Evolutionary conservation across 1,284 basidiomycete genomes (phyloP).

Genomic region (Apiotrichum laibachii): DNA sequence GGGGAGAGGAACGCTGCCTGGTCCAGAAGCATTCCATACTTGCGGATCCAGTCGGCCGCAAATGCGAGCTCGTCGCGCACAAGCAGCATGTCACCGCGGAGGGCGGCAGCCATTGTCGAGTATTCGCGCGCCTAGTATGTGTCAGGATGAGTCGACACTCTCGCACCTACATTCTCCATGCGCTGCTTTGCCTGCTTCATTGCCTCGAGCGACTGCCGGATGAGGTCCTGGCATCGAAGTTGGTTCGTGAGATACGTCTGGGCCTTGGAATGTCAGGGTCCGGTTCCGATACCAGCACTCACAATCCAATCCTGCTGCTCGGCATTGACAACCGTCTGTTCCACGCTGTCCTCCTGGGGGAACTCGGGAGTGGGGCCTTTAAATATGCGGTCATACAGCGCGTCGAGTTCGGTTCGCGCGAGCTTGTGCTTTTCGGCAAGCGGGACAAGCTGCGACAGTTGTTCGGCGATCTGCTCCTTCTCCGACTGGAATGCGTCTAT

Average conservation of each 20-base stretch:
- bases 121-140: constrained; percentile 4
- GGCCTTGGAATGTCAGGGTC: not conserved
- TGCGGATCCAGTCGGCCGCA: constrained; percentile 22
- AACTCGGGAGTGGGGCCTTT: constrained; percentile 20
- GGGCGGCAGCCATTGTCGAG: constrained; percentile 10
- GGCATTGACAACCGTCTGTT: constrained; percentile 6
- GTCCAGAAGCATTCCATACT: constrained; percentile 14
- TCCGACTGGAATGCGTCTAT: constrained; percentile 20
- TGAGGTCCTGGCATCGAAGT: constrained; percentile 13
- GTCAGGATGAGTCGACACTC: not conserved
- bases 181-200: constrained; percentile 7
- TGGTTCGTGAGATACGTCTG: constrained; percentile 19
- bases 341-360: constrained; percentile 23
- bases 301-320: constrained; percentile 14
- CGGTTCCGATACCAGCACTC: not conserved
- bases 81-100: constrained; percentile 15
- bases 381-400: constrained; percentile 20
- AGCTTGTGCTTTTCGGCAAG: constrained; percentile 6
- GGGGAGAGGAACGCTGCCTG: constrained; percentile 23
- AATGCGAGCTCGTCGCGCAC: constrained; percentile 18
- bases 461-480: constrained; percentile 4
- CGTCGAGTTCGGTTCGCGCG: constrained; percentile 12
- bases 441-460: not conserved
- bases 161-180: constrained; percentile 2
- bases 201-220: constrained; percentile 10